Conservation (phyloP, 2,329 filamentous ascomycete genomes). For the Achaetomium macrosporum region DNA sequence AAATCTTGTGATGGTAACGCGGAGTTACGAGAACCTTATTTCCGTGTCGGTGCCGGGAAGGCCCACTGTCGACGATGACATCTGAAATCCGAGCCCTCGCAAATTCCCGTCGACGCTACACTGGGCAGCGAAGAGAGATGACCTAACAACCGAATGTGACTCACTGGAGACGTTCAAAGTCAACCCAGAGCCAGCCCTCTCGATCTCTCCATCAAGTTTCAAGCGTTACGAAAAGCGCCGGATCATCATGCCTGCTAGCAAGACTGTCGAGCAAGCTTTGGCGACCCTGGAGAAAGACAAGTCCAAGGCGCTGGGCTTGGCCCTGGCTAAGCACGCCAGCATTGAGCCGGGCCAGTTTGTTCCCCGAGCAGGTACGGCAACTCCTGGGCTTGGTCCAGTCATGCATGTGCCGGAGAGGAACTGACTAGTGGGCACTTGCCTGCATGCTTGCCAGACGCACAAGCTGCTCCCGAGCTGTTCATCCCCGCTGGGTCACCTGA, state of each 20-base stretch:
- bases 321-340: background rate
- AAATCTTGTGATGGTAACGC: too few relatives aligned
- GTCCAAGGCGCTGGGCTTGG: background rate
- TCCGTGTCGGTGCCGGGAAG: background rate
- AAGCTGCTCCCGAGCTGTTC: background rate
- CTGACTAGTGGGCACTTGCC: background rate
- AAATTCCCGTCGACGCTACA: too few relatives aligned
- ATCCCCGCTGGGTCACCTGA: background rate
- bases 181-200: background rate
- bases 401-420: background rate
- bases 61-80: background rate
- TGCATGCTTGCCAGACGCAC: background rate
- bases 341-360: background rate
- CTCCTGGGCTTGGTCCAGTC: too few relatives aligned
- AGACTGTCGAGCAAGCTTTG: background rate
- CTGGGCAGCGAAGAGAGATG: too few relatives aligned
- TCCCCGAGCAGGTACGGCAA: background rate
- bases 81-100: background rate
- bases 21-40: background rate
- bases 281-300: background rate
- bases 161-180: background rate
- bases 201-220: background rate
- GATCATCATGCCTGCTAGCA: background rate
- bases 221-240: background rate
- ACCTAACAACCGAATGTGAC: too few relatives aligned